These are phyloP conservation scores for Tetraselmis chui DNA, from an alignment of 139 green algal species.

Conservation along the genomic window DNA sequence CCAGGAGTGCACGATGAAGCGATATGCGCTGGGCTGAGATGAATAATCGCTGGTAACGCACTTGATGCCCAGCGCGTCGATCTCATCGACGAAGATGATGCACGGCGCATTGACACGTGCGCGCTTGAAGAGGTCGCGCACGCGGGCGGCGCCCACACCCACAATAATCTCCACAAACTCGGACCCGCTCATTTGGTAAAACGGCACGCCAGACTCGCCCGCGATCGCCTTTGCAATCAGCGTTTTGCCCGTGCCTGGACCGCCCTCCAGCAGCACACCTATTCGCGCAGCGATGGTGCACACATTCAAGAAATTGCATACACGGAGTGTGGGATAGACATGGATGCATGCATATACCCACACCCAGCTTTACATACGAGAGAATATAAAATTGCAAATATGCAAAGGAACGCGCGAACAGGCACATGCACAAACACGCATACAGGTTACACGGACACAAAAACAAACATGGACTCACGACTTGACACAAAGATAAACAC, in stretches of 20 bases:
- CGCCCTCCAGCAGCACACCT: slow-evolving; percentile 89
- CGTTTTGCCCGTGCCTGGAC: slow-evolving; percentile 84
- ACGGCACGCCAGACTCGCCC: slow-evolving; percentile 79
- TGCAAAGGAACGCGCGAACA: no score
- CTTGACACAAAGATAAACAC: no score
- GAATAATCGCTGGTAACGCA: no score
- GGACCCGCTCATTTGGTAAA: slow-evolving; percentile 86
- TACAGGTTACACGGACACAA: no score
- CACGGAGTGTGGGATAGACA: no score
- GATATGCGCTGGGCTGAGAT: no score
- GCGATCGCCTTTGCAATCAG: slow-evolving; percentile 91
- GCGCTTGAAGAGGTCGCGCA: slow-evolving; percentile 94
- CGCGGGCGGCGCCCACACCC: slow-evolving; percentile 87
- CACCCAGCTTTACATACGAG: slow-evolving; percentile 29
- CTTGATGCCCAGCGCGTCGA: slow-evolving; percentile 88
- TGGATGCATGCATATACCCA: not conserved
- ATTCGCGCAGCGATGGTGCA: no score
- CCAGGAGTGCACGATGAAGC: no score
- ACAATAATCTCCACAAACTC: slow-evolving; percentile 99
- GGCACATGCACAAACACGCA: no score
- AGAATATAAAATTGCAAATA: no score
- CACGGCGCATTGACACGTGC: slow-evolving; percentile 75
- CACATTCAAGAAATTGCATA: no score
- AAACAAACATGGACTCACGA: no score
- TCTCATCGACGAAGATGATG: slow-evolving; percentile 98